phyloP scores from a whole-genome alignment of 1,284 basidiomycete species.

The Athelia sp. region DNA sequence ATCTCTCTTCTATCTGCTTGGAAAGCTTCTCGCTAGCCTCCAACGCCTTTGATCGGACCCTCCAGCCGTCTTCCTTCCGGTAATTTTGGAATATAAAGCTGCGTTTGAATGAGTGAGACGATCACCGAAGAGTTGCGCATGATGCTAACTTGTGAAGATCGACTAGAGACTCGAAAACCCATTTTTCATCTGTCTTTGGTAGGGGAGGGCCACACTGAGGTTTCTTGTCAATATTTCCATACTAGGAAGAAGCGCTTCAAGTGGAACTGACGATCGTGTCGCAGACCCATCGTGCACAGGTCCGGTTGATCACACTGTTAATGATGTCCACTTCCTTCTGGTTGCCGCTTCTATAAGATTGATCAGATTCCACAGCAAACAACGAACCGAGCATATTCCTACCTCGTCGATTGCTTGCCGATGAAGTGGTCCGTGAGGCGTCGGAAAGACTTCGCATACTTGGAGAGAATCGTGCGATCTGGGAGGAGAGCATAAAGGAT shows the following conservation, averaged over 20 bases:
- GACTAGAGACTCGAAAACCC: neutral
- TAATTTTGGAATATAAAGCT: neutral
- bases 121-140: too few species aligned
- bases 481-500: neutral
- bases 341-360: too few species aligned
- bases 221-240: neutral
- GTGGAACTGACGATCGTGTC: slow-evolving; percentile 2
- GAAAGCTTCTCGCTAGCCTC: neutral
- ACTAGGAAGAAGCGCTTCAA: neutral
- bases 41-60: neutral
- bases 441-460: neutral
- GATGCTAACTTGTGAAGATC: neutral
- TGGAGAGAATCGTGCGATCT: neutral
- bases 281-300: slow-evolving; percentile 2
- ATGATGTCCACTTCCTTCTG: slow-evolving; percentile 1
- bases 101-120: too few species aligned
- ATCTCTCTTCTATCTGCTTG: neutral
- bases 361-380: too few species aligned
- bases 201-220: neutral
- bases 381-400: too few species aligned
- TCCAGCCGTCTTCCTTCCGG: neutral
- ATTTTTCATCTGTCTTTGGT: neutral
- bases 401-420: too few species aligned
- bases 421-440: too few species aligned
- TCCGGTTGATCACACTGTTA: neutral